Evolutionary conservation across 2,329 filamentous ascomycete species (phyloP), one percentile per base, ranked within the genome.

Genomic region (Diplodia scrobiculata): DNA sequence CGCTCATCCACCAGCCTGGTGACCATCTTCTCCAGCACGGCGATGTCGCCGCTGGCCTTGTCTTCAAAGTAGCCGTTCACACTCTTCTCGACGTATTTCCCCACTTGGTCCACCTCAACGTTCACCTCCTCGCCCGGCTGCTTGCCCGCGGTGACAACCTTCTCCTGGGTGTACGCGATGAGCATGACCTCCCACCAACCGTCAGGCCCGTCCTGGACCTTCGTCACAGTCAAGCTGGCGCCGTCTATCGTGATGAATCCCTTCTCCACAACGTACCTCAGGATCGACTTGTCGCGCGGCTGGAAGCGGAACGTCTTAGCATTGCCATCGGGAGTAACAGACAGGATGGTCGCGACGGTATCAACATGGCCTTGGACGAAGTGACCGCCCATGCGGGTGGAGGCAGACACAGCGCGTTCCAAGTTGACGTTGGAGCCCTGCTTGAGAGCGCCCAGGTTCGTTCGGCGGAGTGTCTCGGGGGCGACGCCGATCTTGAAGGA

Each of bases 331-430:
- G 89, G 87, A 19, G 85, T 88, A 41, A 90, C 85, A 51, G 86
- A 85, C 47, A 89, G 75, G 68, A 99, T 90, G 51, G 84, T 86
- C 0, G 94, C 95, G 47, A 89, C 87, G 11, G 92, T 94, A 79
- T 99, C 96, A 68, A 99, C 94, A 78, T 99, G 95, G 48, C 95
- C 95, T 80, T 99, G 96, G 36, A 98, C 94, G 73, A 98, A 97
- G 80, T 99, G 95, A 0, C 95, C 95, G 54, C 96, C 95, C 92
- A 99, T 98, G 65, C 95, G 91, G 53, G 94, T 97, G 73, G 90
- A 87, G 4, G 92, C 92, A 19, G 90, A 89, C 64, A 99, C 93
- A 3, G 95, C 94, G 17, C 95, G 89, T 83, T 99, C 95, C 63
- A 99, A 89, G 78, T 99, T 99, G 70, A 98, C 93, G 25, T 81